A percentile compares a stretch with the other conserved stretches of the same genome.
Conservation (phyloP, 257 asterid species). For the Przewalskia tangutica region DNA sequence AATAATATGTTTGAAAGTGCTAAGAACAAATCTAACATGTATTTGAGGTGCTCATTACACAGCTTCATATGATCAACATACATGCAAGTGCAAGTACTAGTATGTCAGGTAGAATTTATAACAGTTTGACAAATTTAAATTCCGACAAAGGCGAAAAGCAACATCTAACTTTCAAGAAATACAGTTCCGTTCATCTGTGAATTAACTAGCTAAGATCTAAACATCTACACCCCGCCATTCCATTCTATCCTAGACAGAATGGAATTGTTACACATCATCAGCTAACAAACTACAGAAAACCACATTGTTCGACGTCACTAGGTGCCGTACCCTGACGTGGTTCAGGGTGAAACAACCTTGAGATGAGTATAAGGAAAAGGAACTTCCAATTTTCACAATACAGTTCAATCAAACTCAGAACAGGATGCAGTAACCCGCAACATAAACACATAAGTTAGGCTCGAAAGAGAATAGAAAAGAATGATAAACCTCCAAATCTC, state of each 20-base stretch:
- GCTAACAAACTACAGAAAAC: background rate
- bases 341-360: background rate
- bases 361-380: background rate
- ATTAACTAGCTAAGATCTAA: background rate
- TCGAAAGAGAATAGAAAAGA: background rate
- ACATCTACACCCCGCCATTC: background rate
- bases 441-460: background rate
- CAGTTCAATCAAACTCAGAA: background rate
- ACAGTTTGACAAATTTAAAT: background rate
- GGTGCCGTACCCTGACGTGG: background rate
- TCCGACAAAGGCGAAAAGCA: background rate
- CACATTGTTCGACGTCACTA: background rate
- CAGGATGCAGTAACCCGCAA: background rate
- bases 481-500: conserved; percentile 71
- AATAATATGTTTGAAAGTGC: background rate
- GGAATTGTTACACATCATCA: background rate
- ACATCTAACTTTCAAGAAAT: background rate
- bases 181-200: background rate
- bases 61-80: background rate
- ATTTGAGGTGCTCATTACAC: background rate
- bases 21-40: background rate
- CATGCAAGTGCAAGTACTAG: background rate
- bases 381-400: background rate
- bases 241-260: background rate
- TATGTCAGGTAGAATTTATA: background rate